Evolutionary conservation across 2,329 filamentous ascomycete species (phyloP).

Genomic region (Thelonectria discophora): DNA sequence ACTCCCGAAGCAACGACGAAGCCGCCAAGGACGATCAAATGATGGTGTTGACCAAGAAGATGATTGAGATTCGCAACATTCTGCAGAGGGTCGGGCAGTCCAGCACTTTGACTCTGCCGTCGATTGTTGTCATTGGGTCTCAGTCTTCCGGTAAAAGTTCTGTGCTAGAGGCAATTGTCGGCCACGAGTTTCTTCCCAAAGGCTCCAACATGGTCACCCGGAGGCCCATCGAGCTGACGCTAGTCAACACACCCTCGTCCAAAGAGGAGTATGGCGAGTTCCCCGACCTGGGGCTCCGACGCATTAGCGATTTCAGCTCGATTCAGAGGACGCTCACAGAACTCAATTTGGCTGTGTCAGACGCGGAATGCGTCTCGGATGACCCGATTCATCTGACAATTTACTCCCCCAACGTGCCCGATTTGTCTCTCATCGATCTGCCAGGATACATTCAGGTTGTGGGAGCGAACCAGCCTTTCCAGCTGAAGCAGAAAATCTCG

Average conservation of each 20-base stretch:
- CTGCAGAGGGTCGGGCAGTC: slow-evolving; percentile 93
- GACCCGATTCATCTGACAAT: slow-evolving; percentile 97
- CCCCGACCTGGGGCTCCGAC: slow-evolving; percentile 86
- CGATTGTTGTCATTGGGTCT: slow-evolving; percentile 98
- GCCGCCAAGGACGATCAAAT: slow-evolving; percentile 93
- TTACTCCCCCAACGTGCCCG: slow-evolving; percentile 93
- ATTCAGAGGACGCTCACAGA: slow-evolving; percentile 96
- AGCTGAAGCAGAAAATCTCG: slow-evolving; percentile 94
- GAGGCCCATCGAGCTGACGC: slow-evolving; percentile 91
- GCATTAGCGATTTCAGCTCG: slow-evolving; percentile 88
- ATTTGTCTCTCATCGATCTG: slow-evolving; percentile 93
- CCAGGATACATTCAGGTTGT: slow-evolving; percentile 98
- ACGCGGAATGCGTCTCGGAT: slow-evolving; percentile 90
- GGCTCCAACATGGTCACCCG: slow-evolving; percentile 99
- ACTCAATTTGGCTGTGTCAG: slow-evolving; percentile 91
- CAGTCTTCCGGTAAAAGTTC: slow-evolving; percentile 99
- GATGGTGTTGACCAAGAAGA: slow-evolving; percentile 99
- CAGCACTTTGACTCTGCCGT: slow-evolving; percentile 85
- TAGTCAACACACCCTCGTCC: slow-evolving; percentile 92
- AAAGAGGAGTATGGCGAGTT: slow-evolving; percentile 95
- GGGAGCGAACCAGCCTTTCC: slow-evolving; percentile 86
- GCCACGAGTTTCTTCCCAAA: slow-evolving; percentile 96
- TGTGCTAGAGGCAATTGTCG: slow-evolving; percentile 94
- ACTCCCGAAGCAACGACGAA: slow-evolving; percentile 68
- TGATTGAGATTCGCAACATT: slow-evolving; percentile 97